phyloP scores from a whole-genome alignment of 768 basidiomycete species.

The Boletus subcaerulescens region DNA sequence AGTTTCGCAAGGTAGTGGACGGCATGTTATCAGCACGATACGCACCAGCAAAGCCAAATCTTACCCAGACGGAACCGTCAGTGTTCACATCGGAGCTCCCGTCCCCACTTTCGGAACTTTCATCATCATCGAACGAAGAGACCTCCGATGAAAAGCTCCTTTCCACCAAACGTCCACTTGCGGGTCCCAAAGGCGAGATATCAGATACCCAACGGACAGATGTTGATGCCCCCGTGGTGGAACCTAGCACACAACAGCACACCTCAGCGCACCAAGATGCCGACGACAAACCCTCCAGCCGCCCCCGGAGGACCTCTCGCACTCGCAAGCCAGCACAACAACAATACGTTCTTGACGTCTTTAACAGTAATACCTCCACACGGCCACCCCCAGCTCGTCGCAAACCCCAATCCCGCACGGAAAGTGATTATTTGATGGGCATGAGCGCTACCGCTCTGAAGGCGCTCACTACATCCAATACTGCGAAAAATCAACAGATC shows the following conservation, averaged over 20 bases:
- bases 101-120: conserved; percentile 25
- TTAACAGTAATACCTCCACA: conserved; percentile 28
- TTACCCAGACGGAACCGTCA: conserved; percentile 1
- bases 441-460: conserved; percentile 70
- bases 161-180: neutral
- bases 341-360: conserved; percentile 37
- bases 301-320: conserved; percentile 50
- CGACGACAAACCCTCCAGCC: conserved; percentile 6
- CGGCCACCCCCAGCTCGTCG: conserved; percentile 42
- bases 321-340: conserved; percentile 41
- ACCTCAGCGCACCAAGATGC: conserved; percentile 16
- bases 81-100: conserved; percentile 3
- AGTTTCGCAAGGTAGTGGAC: conserved; percentile 39
- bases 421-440: conserved; percentile 50
- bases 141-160: conserved; percentile 1
- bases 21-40: conserved; percentile 35
- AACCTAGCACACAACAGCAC: neutral
- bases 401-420: conserved; percentile 34
- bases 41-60: conserved; percentile 16
- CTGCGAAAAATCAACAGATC: conserved; percentile 67
- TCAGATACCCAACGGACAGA: neutral
- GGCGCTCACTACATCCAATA: conserved; percentile 70
- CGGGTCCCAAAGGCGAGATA: neutral
- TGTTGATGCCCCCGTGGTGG: conserved; percentile 10
- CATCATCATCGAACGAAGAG: conserved; percentile 21